These are phyloP conservation scores for rapeseed (Brassica napus) DNA, from an alignment of 345 rosid species.

Conservation along the genomic window Da-Ae NC_063440.1:2251001-2251500, in stretches of 20 bases:
- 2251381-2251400: constrained; percentile 10
- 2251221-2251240: background rate
- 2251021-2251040: too few relatives aligned
- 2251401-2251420: constrained; percentile 43
- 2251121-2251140: background rate
- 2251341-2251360: background rate
- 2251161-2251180: constrained; percentile 7
- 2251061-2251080: too few relatives aligned
- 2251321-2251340: constrained; percentile 39
- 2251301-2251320: constrained; percentile 20
- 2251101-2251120: too few relatives aligned
- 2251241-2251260: constrained; percentile 17
- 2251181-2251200: constrained; percentile 13
- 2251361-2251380: constrained; percentile 3
- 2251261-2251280: constrained; percentile 56
- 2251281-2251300: constrained; percentile 49
- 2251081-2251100: too few relatives aligned
- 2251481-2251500: constrained; percentile 20
- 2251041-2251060: too few relatives aligned
- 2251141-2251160: constrained; percentile 1
- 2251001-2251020: too few relatives aligned
- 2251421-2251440: constrained; percentile 30
- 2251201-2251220: constrained; percentile 7
- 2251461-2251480: constrained; percentile 51
- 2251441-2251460: constrained; percentile 30